Evolutionary conservation across 2,329 filamentous ascomycete genomes (phyloP).

Genomic region (Epicoccum nigrum): DNA sequence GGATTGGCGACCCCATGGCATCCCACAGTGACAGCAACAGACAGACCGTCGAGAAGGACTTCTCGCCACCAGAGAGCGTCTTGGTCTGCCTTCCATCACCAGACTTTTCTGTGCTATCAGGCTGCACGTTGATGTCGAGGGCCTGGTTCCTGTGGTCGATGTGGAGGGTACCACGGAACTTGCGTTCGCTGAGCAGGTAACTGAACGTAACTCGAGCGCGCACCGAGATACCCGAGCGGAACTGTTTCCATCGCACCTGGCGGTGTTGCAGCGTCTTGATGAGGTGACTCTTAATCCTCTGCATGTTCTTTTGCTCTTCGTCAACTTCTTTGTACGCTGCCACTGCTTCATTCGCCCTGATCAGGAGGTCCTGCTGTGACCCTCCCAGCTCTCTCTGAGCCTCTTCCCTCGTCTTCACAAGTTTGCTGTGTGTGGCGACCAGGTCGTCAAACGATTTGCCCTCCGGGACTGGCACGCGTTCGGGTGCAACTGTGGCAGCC

Average conservation of each 20-base stretch:
- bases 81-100: constrained; percentile 80
- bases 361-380: constrained; percentile 38
- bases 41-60: constrained; percentile 97
- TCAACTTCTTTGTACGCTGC: constrained; percentile 26
- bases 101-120: constrained; percentile 71
- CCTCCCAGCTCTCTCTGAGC: constrained; percentile 44
- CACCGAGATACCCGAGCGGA: constrained; percentile 85
- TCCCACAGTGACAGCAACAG: constrained; percentile 94
- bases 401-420: constrained; percentile 36
- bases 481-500: constrained; percentile 27
- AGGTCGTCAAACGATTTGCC: constrained; percentile 43
- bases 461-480: constrained; percentile 37
- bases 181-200: constrained; percentile 86
- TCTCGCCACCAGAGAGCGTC: constrained; percentile 93
- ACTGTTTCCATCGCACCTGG: constrained; percentile 76
- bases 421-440: constrained; percentile 35
- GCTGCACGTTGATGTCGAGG: constrained; percentile 77
- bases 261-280: constrained; percentile 70
- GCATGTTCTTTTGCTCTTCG: constrained; percentile 27
- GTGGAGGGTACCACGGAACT: constrained; percentile 81
- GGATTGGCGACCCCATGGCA: constrained; percentile 93
- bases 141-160: constrained; percentile 77
- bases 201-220: constrained; percentile 84
- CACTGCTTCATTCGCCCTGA: constrained; percentile 39
- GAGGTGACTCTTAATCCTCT: constrained; percentile 45